Percentiles rank a stretch among this genome's conserved stretches.
phyloP scores from a whole-genome alignment of 805 yeast genomes.

The Starmerella tilneyi region DNA sequence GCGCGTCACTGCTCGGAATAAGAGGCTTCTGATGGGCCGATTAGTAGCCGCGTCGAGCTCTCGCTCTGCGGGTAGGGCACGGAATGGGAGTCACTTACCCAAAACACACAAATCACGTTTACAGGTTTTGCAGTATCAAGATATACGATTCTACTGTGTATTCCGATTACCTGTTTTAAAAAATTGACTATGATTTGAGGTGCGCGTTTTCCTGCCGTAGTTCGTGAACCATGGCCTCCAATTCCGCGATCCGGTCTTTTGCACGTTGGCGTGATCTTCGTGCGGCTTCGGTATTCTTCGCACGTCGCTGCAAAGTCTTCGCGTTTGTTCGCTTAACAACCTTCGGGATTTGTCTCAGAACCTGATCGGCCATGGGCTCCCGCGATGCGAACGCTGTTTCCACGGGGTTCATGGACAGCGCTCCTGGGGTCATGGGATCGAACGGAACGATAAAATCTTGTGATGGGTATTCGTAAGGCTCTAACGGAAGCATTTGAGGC shows the following conservation, averaged over 20 bases:
- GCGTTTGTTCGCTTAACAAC: conserved; percentile 18
- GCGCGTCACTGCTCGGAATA: too few relatives aligned
- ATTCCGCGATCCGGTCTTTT: conserved; percentile 73
- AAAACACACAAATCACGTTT: too few relatives aligned
- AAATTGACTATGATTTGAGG: conserved; percentile 35
- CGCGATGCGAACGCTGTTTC: not conserved
- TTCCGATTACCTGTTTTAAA: not conserved
- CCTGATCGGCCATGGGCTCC: not conserved
- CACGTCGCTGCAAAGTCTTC: conserved; percentile 45
- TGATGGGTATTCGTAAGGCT: not conserved
- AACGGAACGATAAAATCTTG: not conserved
- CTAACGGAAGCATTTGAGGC: not conserved
- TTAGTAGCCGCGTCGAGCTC: too few relatives aligned
- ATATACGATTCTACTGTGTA: too few relatives aligned
- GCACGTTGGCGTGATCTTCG: conserved; percentile 90
- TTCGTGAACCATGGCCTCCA: conserved; percentile 66
- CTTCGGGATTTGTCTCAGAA: conserved; percentile 4
- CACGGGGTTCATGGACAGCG: not conserved
- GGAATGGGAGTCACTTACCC: too few relatives aligned
- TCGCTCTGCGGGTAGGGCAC: too few relatives aligned
- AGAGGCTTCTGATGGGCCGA: too few relatives aligned
- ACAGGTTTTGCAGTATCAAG: too few relatives aligned
- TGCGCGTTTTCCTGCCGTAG: conserved; percentile 46
- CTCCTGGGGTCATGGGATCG: not conserved
- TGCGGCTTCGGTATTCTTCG: conserved; percentile 87